Evolutionary conservation across 768 basidiomycete species (phyloP).

Genomic region (Pisolithus albus): DNA sequence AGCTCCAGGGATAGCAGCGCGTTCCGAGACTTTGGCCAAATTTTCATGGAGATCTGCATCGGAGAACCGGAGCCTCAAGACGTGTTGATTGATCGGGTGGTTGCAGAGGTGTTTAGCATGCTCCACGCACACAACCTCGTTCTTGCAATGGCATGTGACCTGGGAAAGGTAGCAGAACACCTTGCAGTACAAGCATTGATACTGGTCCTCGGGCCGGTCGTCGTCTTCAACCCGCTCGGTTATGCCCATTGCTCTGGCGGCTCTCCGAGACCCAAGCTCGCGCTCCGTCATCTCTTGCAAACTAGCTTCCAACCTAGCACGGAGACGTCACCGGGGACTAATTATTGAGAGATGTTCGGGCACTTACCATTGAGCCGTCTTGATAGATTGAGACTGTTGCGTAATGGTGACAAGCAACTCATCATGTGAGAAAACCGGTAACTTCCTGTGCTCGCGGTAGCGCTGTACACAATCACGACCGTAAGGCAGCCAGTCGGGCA

Average conservation of each 20-base stretch:
- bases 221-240: constrained; percentile 66
- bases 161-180: constrained; percentile 94
- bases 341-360: constrained; percentile 6
- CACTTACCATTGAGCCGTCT: constrained; percentile 86
- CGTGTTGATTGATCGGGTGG: constrained; percentile 48
- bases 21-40: constrained; percentile 56
- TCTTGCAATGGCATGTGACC: constrained; percentile 74
- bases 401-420: constrained; percentile 96
- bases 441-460: constrained; percentile 85
- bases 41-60: constrained; percentile 71
- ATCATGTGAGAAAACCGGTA: constrained; percentile 97
- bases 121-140: constrained; percentile 76
- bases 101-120: constrained; percentile 75
- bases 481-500: constrained; percentile 88
- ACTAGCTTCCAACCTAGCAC: constrained; percentile 70
- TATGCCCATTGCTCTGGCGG: constrained; percentile 53
- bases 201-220: constrained; percentile 89
- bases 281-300: constrained; percentile 84
- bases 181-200: constrained; percentile 92
- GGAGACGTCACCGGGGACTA: constrained; percentile 15
- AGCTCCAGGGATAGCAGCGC: constrained; percentile 62
- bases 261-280: constrained; percentile 63
- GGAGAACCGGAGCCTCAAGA: constrained; percentile 73
- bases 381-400: constrained; percentile 87
- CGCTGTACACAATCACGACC: constrained; percentile 85